A percentile compares a stretch with the other conserved stretches of the same genome.
phyloP scores from a whole-genome alignment of 2,329 filamentous ascomycete genomes.

The Neofusicoccum kwambonambiense region DNA sequence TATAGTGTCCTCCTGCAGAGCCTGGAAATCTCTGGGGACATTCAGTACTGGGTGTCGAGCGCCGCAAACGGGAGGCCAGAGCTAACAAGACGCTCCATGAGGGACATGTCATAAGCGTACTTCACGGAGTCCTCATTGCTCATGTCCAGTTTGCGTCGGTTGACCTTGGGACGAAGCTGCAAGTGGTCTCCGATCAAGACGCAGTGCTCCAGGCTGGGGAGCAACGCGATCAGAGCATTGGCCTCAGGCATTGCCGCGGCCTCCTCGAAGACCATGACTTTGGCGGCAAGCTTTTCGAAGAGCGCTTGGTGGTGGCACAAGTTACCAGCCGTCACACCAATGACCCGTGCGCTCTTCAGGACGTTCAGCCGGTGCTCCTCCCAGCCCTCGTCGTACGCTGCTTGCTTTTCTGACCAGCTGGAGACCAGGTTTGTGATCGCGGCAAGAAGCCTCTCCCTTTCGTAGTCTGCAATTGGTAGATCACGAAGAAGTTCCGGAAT shows the following conservation, averaged over 20 bases:
- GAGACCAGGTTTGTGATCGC: no score
- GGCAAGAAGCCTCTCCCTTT: no score
- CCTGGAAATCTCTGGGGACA: constrained; percentile 62
- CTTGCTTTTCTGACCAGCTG: background rate
- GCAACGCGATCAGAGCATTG: constrained; percentile 58
- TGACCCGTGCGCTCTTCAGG: constrained; percentile 46
- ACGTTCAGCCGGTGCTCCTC: background rate
- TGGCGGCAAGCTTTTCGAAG: constrained; percentile 50
- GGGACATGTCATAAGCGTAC: constrained; percentile 58
- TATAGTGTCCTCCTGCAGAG: constrained; percentile 61
- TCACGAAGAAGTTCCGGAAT: no score
- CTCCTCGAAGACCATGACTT: constrained; percentile 66
- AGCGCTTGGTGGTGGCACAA: constrained; percentile 55
- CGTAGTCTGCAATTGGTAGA: no score
- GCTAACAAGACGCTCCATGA: constrained; percentile 60
- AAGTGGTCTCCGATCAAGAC: constrained; percentile 65
- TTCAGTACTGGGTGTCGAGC: constrained; percentile 57
- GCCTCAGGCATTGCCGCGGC: constrained; percentile 67
- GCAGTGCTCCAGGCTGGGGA: constrained; percentile 60
- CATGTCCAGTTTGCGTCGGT: constrained; percentile 52
- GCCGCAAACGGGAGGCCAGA: background rate
- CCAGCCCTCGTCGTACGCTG: background rate
- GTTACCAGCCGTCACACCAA: constrained; percentile 61
- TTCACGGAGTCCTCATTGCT: constrained; percentile 48
- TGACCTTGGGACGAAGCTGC: constrained; percentile 60